Evolutionary conservation across 2,329 filamentous ascomycete genomes (phyloP).

Genomic region (Fusarium irregulare): DNA sequence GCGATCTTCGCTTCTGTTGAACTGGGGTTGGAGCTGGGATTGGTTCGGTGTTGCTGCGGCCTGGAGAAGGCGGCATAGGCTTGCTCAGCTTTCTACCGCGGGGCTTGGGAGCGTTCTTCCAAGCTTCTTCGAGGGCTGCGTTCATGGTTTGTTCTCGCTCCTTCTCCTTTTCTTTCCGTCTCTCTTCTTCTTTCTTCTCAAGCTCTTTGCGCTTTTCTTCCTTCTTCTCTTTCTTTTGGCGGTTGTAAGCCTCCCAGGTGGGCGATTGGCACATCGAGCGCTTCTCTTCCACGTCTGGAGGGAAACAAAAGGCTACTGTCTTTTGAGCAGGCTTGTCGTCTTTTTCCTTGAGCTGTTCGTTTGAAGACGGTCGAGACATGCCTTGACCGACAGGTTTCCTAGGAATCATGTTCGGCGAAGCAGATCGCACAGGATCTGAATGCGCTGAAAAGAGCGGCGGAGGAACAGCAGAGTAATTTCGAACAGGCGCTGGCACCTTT

Average conservation of each 20-base stretch:
- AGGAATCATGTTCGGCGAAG: constrained; percentile 27
- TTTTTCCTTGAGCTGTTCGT: constrained; percentile 19
- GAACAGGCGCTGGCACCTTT: constrained; percentile 40
- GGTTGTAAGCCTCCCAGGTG: constrained; percentile 69
- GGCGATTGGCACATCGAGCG: constrained; percentile 68
- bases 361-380: constrained; percentile 14
- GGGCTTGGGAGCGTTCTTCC: constrained; percentile 40
- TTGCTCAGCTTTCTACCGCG: constrained; percentile 50
- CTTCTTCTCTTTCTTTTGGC: constrained; percentile 66
- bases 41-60: constrained; percentile 38
- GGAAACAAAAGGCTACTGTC: constrained; percentile 49
- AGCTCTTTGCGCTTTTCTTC: constrained; percentile 57
- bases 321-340: constrained; percentile 45
- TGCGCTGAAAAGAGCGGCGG: constrained; percentile 35
- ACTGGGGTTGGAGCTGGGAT: background rate
- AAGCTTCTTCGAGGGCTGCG: constrained; percentile 40
- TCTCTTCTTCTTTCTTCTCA: constrained; percentile 49
- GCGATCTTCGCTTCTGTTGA: constrained; percentile 40
- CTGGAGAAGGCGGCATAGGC: constrained; percentile 44
- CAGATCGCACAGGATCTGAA: constrained; percentile 21
- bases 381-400: constrained; percentile 32
- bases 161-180: constrained; percentile 42
- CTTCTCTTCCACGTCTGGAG: constrained; percentile 47
- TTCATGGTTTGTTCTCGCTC: constrained; percentile 34
- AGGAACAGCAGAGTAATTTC: constrained; percentile 41